Evolutionary conservation across 306 rosid genomes (phyloP), one percentile per base, ranked within the genome.

Genomic region (Benincasa hispida): DNA sequence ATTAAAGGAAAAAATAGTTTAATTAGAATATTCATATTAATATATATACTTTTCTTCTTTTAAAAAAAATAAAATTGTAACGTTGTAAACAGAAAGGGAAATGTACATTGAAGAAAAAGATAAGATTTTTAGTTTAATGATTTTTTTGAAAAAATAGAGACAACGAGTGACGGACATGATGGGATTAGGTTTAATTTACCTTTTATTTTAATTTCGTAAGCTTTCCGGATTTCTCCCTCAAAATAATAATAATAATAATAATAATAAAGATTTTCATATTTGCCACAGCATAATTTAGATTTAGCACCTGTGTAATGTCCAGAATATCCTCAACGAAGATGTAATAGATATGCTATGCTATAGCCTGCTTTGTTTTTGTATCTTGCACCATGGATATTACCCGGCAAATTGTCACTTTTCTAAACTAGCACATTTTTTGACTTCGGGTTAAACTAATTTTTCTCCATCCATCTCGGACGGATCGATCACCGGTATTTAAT

Each of bases 81-180:
- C 78, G 69, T 48, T 72, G 59, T 9, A 18, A 72, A 72, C 22
- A 4, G 42, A 50, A 72, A 18, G 15, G 76, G 39, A 17, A 45
- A 25, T 70, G 58, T 10, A 25, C 2, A 24, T 13, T 8, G 54
- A 39, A 22, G 51, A 70, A 12, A 45, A 13, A 47, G 56, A 70
- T 24, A 14, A 70, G 37, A 70, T 18, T 24, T 69, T 15, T 25
- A 21, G 37, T 70, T 45, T 45, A 70, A 70, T 70, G 2, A 47
- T 70, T 48, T 48, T 47, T 72, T 72, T 24, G 28, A 42, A 48
- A 25, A 25, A 48, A 48, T 4, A 25, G 39, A 70, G 59, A 25
- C 17, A 69, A 59, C 15, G 3, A 72, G 76, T 72, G 76, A 72
- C 27, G 24, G 60, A 48, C 60, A 72, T n/a, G 76, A 72, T 48